phyloP scores from a whole-genome alignment of 345 rosid genomes.

The Triadica sebifera region DNA sequence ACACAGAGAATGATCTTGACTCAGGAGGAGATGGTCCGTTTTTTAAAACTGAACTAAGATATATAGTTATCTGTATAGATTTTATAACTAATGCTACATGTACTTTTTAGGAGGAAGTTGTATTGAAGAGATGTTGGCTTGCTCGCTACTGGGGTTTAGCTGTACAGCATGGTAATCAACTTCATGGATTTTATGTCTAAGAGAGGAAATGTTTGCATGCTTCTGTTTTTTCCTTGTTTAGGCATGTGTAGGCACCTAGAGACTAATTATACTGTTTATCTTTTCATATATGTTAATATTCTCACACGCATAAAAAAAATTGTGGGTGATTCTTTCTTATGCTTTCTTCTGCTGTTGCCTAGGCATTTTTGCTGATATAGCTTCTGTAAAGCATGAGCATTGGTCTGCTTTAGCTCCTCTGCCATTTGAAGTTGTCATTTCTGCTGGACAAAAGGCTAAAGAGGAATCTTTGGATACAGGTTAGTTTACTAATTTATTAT shows the following conservation, averaged over 20 bases:
- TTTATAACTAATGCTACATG: conserved; percentile 38
- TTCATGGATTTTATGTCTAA: neutral
- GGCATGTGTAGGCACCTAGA: too few relatives aligned
- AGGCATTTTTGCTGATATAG: conserved; percentile 91
- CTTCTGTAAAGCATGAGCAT: conserved; percentile 66
- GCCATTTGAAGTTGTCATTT: conserved; percentile 89
- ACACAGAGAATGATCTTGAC: conserved; percentile 29
- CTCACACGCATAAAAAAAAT: neutral
- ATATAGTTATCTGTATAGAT: neutral
- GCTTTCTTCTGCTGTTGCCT: conserved; percentile 21
- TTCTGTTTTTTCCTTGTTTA: too few relatives aligned
- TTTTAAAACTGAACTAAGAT: neutral
- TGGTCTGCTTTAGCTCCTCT: conserved; percentile 99
- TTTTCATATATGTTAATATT: too few relatives aligned
- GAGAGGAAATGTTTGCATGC: neutral
- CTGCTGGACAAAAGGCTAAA: conserved; percentile 96
- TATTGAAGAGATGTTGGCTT: conserved; percentile 39
- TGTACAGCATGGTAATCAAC: conserved; percentile 22
- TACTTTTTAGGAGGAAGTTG: conserved; percentile 39
- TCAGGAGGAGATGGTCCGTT: conserved; percentile 33
- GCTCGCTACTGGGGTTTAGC: conserved; percentile 33
- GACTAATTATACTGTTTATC: too few relatives aligned
- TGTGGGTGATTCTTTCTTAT: conserved; percentile 11
- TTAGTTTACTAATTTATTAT: conserved; percentile 32
- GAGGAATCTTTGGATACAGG: conserved; percentile 68